Evolutionary conservation across 2,329 filamentous ascomycete genomes (phyloP).

Genomic region (Sporothrix euskadiensis): DNA sequence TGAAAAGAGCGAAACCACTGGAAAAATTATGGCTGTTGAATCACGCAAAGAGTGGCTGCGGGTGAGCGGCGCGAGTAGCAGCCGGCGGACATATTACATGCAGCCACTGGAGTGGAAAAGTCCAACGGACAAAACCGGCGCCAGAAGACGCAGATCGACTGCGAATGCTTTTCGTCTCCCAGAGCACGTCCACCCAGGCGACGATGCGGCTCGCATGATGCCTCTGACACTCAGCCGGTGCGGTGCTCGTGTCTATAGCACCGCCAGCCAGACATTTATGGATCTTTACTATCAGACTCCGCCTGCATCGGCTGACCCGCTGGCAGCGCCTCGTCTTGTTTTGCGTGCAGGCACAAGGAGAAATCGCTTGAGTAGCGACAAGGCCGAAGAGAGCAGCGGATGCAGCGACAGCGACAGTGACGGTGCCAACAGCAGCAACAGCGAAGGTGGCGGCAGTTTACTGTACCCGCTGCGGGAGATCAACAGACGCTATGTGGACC

Average conservation of each 20-base stretch:
- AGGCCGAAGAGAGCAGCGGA: background rate
- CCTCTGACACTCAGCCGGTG: constrained; percentile 56
- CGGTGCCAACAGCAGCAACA: background rate
- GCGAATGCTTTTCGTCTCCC: constrained; percentile 35
- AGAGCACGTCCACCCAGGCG: constrained; percentile 51
- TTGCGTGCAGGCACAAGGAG: constrained; percentile 48
- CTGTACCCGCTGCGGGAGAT: constrained; percentile 34
- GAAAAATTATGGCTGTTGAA: constrained; percentile 63
- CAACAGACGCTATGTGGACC: constrained; percentile 34
- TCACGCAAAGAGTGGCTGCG: constrained; percentile 66
- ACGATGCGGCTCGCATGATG: constrained; percentile 44
- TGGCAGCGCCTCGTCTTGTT: constrained; percentile 50
- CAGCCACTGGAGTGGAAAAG: constrained; percentile 48
- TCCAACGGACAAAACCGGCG: background rate
- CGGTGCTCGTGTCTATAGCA: constrained; percentile 57
- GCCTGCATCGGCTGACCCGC: constrained; percentile 32
- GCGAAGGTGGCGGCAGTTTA: constrained; percentile 28
- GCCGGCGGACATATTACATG: constrained; percentile 66
- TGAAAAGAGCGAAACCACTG: constrained; percentile 59
- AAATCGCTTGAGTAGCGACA: constrained; percentile 33
- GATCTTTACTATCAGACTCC: constrained; percentile 58
- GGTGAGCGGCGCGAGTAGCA: constrained; percentile 49
- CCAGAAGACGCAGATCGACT: constrained; percentile 38
- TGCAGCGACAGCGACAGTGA: background rate
- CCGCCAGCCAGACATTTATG: constrained; percentile 55